Evolutionary conservation across 352 stramenopile genomes (phyloP), one percentile per base, ranked within the genome.

Genomic region (Globisporangium megalacanthum): DNA sequence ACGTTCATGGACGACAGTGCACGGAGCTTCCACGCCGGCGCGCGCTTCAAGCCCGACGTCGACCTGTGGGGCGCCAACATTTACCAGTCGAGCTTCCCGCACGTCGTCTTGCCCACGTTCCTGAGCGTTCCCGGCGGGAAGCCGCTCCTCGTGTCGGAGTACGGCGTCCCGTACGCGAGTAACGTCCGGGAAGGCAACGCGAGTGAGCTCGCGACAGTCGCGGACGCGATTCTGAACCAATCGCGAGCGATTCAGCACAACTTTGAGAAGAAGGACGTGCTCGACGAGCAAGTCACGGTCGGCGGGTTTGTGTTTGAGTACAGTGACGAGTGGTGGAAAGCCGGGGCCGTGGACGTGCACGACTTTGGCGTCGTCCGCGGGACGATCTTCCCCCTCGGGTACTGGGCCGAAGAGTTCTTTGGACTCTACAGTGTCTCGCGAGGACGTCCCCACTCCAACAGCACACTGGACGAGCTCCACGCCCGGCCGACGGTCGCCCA

Each of bases 321-420:
- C 76, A 83, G 74, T 58, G 79, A 89, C 61, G 79, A 89, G 47
- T 89, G 79, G 79, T 88, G 79, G 78, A 89, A 89, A 44, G 55
- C 75, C 3, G 79, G 79, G 9, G 68, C 75, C 22, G 64, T 65
- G 29, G 59, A 75, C 45, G 60, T 74, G 37, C 79, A 89, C 65
- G 78, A 89, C 59, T 52, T 80, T 1, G 52, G 67, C 13, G 66
- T 74, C 17, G 62, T 65, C 51, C 84, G 81, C 64, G 49, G 63
- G 15, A 48, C 42, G 13, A 65, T 66, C 0, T 89, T 89, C 61
- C 79, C 79, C 10, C 56, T 89, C n/a, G 77, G 77, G 0, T 89
- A 68, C 61, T 61, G 83, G 17, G 73, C 79, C 2, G 79, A 88
- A 50, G 79, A 89, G 58, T 88, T 66, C 62, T 89, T 88, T 50